phyloP scores from a whole-genome alignment of 768 basidiomycete genomes.

The Tephrocybe sp. region DNA sequence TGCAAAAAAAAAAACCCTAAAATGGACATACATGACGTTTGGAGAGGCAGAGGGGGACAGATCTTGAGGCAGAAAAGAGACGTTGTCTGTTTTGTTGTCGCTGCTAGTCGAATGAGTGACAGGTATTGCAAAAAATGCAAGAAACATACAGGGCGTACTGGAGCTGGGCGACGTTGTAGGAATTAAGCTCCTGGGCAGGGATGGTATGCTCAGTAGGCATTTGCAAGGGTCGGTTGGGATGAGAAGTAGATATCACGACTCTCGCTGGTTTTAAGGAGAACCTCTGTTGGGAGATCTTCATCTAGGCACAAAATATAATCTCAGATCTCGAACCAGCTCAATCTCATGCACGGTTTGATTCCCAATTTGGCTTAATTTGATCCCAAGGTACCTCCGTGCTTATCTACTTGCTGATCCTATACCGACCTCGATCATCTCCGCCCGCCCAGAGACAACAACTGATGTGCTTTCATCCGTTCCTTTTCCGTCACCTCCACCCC shows the following conservation, averaged over 20 bases:
- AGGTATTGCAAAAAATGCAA: conserved; percentile 27
- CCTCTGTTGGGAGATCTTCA: conserved; percentile 10
- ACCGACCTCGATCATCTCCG: conserved; percentile 28
- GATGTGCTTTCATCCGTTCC: conserved; percentile 81
- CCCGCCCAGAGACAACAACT: conserved; percentile 55
- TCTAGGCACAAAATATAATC: conserved; percentile 19
- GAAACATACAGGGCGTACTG: conserved; percentile 57
- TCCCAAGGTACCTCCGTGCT: conserved; percentile 1
- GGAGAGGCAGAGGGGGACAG: conserved; percentile 31
- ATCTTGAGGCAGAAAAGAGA: conserved; percentile 31
- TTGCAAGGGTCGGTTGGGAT: conserved; percentile 14
- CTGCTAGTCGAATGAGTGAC: conserved; percentile 26
- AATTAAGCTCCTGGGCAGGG: conserved; percentile 40
- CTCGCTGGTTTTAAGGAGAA: conserved; percentile 19
- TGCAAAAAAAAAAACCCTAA: background rate
- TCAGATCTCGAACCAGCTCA: conserved; percentile 7
- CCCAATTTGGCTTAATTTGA: conserved; percentile 17
- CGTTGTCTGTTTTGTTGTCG: conserved; percentile 42
- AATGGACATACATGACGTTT: conserved; percentile 42
- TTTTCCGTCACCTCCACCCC: conserved; percentile 80
- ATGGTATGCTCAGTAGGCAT: conserved; percentile 58
- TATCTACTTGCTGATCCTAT: conserved; percentile 17
- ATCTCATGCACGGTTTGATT: conserved; percentile 3
- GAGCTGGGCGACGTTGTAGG: conserved; percentile 63
- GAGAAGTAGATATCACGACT: background rate